These are phyloP conservation scores for Hypocrella siamensis DNA, from an alignment of 2,329 filamentous ascomycete genomes.

Conservation along the genomic window DNA sequence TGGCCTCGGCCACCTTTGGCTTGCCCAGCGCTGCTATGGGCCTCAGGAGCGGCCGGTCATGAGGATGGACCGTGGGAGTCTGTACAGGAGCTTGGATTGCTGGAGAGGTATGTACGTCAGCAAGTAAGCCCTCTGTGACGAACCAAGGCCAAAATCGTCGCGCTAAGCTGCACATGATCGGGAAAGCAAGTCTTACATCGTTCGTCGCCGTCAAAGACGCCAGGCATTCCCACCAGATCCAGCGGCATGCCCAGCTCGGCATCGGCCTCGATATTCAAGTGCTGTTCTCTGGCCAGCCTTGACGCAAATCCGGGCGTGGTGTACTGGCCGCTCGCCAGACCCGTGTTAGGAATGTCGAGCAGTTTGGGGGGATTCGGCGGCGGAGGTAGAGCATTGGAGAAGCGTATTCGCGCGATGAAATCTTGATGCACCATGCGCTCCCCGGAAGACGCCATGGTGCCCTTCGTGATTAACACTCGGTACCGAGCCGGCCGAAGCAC, in stretches of 20 bases:
- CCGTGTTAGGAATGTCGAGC: constrained; percentile 89
- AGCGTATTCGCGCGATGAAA: constrained; percentile 91
- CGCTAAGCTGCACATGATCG: no score
- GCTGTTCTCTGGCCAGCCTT: constrained; percentile 76
- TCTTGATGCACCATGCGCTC: constrained; percentile 70
- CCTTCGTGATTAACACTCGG: no score
- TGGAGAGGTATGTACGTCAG: constrained; percentile 17
- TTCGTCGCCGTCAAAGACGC: constrained; percentile 90
- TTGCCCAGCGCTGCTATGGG: constrained; percentile 77
- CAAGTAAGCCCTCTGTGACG: background rate
- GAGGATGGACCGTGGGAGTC: constrained; percentile 58
- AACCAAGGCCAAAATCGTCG: no score
- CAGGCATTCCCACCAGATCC: constrained; percentile 86
- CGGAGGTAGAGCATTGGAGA: constrained; percentile 87
- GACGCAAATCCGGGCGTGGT: constrained; percentile 83
- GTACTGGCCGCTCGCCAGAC: constrained; percentile 73
- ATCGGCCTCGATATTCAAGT: constrained; percentile 91
- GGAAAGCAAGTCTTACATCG: constrained; percentile 45
- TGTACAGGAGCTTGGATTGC: constrained; percentile 70
- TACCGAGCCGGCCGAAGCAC: no score
- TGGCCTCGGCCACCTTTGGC: constrained; percentile 56
- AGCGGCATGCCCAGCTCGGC: constrained; percentile 96
- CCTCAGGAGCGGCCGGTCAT: constrained; percentile 70
- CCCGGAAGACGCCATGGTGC: constrained; percentile 22
- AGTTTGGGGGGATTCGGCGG: constrained; percentile 92